Conservation (phyloP, 2,329 filamentous ascomycete species). For the Microcyclosporella mali region DNA sequence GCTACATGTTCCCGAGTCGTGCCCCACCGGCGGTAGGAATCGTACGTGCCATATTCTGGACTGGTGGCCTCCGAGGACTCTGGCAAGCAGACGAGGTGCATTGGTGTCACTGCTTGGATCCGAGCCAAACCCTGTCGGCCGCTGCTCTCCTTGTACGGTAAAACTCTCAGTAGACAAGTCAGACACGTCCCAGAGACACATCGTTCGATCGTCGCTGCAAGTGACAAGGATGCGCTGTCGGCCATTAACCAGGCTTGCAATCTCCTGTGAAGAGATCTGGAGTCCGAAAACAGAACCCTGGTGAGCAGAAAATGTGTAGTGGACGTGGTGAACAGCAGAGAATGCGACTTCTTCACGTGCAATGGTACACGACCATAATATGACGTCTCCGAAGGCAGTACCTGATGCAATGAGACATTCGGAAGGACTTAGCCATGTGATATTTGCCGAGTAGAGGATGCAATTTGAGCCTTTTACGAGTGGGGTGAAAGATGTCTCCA, state of each 20-base stretch:
- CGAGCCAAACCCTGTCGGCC: slow-evolving; percentile 42
- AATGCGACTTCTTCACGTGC: slow-evolving; percentile 1
- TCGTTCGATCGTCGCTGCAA: slow-evolving; percentile 90
- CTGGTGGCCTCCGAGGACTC: slow-evolving; percentile 69
- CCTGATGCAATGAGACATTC: slow-evolving; percentile 74
- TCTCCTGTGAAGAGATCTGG: slow-evolving; percentile 56
- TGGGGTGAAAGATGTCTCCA: slow-evolving; percentile 3
- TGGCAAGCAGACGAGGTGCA: slow-evolving; percentile 49
- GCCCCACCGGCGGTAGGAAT: slow-evolving; percentile 41
- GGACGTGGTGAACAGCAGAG: slow-evolving; percentile 36
- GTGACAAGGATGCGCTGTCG: slow-evolving; percentile 65
- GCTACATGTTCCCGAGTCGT: not conserved
- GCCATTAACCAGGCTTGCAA: slow-evolving; percentile 36
- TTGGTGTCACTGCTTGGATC: slow-evolving; percentile 33
- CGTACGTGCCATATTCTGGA: slow-evolving; percentile 85
- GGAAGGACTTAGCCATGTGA: slow-evolving; percentile 55
- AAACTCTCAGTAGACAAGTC: slow-evolving; percentile 34
- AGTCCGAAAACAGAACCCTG: slow-evolving; percentile 94
- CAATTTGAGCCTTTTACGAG: slow-evolving; percentile 64
- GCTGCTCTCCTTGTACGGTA: slow-evolving; percentile 22
- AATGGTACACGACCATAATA: slow-evolving; percentile 68
- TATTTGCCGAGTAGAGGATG: slow-evolving; percentile 78
- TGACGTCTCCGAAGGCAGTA: slow-evolving; percentile 89
- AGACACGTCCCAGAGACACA: slow-evolving; percentile 80
- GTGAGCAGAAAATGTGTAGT: slow-evolving; percentile 60